phyloP scores from a whole-genome alignment of 495 filamentous ascomycete genomes.

The Collariella sp. region DNA sequence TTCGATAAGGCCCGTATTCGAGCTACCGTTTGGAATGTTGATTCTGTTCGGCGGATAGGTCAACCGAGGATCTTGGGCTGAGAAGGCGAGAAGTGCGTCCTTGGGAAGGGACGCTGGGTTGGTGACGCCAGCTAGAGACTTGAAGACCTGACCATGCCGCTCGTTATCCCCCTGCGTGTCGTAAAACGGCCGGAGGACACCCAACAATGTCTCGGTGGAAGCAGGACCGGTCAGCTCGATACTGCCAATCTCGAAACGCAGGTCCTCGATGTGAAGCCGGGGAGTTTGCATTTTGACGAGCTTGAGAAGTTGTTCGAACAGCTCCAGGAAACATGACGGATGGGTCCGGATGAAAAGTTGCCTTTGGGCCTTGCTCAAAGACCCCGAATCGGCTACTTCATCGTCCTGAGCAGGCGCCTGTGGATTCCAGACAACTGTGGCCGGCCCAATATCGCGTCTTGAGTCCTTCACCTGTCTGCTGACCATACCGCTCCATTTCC shows the following conservation, averaged over 20 bases:
- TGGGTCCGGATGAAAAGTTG: slow-evolving; percentile 71
- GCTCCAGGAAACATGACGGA: slow-evolving; percentile 77
- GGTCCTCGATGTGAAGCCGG: slow-evolving; percentile 69
- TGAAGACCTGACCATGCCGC: slow-evolving; percentile 50
- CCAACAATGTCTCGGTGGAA: slow-evolving; percentile 70
- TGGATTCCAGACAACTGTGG: slow-evolving; percentile 62
- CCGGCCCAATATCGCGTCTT: slow-evolving; percentile 60
- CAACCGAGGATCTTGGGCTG: slow-evolving; percentile 70
- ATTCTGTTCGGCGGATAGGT: slow-evolving; percentile 54
- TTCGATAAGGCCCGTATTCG: slow-evolving; percentile 43
- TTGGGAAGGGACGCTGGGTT: slow-evolving; percentile 69
- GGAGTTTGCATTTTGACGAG: slow-evolving; percentile 64
- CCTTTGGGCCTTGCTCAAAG: slow-evolving; percentile 38
- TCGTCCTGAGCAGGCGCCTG: slow-evolving; percentile 8
- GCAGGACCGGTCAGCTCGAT: slow-evolving; percentile 81
- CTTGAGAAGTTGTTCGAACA: slow-evolving; percentile 69
- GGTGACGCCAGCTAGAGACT: slow-evolving; percentile 56
- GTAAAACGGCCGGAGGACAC: slow-evolving; percentile 54
- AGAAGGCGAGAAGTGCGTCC: slow-evolving; percentile 64
- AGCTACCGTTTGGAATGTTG: slow-evolving; percentile 37
- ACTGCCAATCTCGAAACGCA: slow-evolving; percentile 90
- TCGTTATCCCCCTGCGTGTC: slow-evolving; percentile 23
- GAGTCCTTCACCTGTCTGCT: slow-evolving; percentile 48
- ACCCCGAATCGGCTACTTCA: slow-evolving; percentile 7
- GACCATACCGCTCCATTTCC: slow-evolving; percentile 60